Evolutionary conservation across 1,284 basidiomycete species (phyloP).

Genomic region (Xerocomus tenax): DNA sequence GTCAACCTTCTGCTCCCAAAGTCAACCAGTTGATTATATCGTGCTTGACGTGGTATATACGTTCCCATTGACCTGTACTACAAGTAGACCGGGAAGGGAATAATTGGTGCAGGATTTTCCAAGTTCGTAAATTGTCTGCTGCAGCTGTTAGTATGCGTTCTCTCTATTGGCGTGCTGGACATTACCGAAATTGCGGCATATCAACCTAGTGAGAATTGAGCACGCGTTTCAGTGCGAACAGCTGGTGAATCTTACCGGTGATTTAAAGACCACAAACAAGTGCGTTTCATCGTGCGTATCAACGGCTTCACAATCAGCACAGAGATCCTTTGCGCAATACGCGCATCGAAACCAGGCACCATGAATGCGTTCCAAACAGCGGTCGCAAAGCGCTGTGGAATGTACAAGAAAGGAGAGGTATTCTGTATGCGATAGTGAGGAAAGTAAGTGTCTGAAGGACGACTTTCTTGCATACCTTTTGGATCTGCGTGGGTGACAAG

Average conservation of each 20-base stretch:
- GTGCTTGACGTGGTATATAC: slow-evolving; percentile 5
- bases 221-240: not conserved
- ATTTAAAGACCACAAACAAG: slow-evolving; percentile 81
- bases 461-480: slow-evolving; percentile 41
- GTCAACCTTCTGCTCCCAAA: not conserved
- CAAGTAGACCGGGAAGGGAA: slow-evolving; percentile 50
- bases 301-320: slow-evolving; percentile 66
- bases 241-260: slow-evolving; percentile 42
- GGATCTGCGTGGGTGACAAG: slow-evolving; percentile 41
- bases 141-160: slow-evolving; percentile 10
- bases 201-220: slow-evolving; percentile 40
- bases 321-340: slow-evolving; percentile 76
- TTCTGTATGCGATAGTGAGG: slow-evolving; percentile 34
- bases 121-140: slow-evolving; percentile 50
- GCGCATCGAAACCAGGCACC: slow-evolving; percentile 85
- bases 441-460: not conserved
- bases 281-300: slow-evolving; percentile 77
- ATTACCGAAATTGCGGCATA: slow-evolving; percentile 50
- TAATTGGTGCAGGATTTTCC: slow-evolving; percentile 54
- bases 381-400: slow-evolving; percentile 61
- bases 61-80: slow-evolving; percentile 17
- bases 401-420: slow-evolving; percentile 67
- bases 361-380: slow-evolving; percentile 62
- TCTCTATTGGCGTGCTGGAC: slow-evolving; percentile 11
- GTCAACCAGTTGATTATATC: not conserved